These are phyloP conservation scores for Umbelopsis isabellina DNA, from an alignment of 192 early-diverging fungal species.

Conservation along the genomic window DNA sequence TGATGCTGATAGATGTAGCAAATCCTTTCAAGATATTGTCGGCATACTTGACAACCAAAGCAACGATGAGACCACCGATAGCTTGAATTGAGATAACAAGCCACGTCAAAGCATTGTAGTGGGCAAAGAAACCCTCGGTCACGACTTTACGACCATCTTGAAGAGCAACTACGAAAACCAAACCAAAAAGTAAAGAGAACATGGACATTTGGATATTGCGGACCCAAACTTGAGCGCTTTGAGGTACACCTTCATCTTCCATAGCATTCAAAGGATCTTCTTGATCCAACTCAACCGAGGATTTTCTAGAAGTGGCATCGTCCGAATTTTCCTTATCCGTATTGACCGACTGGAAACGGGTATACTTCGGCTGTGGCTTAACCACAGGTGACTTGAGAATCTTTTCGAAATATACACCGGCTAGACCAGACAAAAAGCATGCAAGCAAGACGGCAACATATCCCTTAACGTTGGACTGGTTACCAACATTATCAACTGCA, in stretches of 20 bases:
- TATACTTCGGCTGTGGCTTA: conserved; percentile 23
- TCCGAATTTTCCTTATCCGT: conserved; percentile 12
- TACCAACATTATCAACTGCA: conserved; percentile 23
- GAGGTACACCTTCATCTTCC: conserved; percentile 19
- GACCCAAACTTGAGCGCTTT: conserved; percentile 67
- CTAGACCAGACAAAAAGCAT: conserved; percentile 90
- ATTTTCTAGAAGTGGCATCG: conserved; percentile 8
- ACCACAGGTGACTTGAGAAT: conserved; percentile 79
- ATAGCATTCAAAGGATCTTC: conserved; percentile 22
- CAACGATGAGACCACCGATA: conserved; percentile 91
- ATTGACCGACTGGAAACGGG: conserved; percentile 18
- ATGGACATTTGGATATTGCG: conserved; percentile 93
- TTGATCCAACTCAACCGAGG: conserved; percentile 14
- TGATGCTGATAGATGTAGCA: conserved; percentile 94
- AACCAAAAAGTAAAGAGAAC: conserved; percentile 78
- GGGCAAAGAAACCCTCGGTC: conserved; percentile 86
- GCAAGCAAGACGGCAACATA: conserved; percentile 78
- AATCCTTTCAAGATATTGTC: conserved; percentile 99
- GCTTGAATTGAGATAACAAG: conserved; percentile 88
- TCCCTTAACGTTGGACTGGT: conserved; percentile 39
- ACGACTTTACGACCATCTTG: conserved; percentile 76
- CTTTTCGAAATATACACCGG: conserved; percentile 99
- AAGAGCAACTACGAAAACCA: conserved; percentile 77
- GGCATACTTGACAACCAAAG: conserved; percentile 96
- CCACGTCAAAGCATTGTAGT: conserved; percentile 83